Evolutionary conservation across 2,329 filamentous ascomycete genomes (phyloP).

Genomic region (Rachicladosporium sp.): DNA sequence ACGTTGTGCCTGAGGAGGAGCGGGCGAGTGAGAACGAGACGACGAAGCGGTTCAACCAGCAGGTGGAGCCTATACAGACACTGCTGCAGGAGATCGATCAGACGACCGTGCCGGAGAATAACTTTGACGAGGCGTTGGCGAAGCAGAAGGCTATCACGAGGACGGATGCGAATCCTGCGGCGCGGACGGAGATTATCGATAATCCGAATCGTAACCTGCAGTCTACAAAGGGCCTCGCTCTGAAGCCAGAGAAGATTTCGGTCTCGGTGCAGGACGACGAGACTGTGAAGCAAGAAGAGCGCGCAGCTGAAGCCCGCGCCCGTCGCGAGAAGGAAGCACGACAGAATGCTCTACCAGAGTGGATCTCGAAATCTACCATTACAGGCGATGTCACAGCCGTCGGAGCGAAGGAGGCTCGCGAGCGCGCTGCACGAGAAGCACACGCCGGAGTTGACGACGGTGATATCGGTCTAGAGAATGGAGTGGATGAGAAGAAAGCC

Average conservation of each 20-base stretch:
- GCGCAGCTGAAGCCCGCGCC: constrained; percentile 19
- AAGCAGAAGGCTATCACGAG: constrained; percentile 52
- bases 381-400: constrained; percentile 34
- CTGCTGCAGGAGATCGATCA: constrained; percentile 65
- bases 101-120: constrained; percentile 59
- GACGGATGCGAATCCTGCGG: constrained; percentile 49
- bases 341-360: constrained; percentile 24
- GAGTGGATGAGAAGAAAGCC: constrained; percentile 24
- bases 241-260: constrained; percentile 24
- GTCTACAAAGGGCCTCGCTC: constrained; percentile 21
- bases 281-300: constrained; percentile 20
- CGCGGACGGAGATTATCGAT: constrained; percentile 22
- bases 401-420: constrained; percentile 23
- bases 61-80: constrained; percentile 67
- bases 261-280: constrained; percentile 24
- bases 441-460: constrained; percentile 28
- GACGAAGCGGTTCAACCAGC: constrained; percentile 61
- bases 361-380: constrained; percentile 26
- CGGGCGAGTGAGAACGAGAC: constrained; percentile 44
- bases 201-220: constrained; percentile 20
- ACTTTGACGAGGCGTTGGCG: constrained; percentile 56
- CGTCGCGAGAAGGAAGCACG: constrained; percentile 22
- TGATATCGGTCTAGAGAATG: too few species aligned
- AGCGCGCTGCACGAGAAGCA: constrained; percentile 27
- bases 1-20: constrained; percentile 50